Base-by-base conservation (phyloP, 805 yeast genomes). In the Metschnikowia kunwiensis region DNA sequence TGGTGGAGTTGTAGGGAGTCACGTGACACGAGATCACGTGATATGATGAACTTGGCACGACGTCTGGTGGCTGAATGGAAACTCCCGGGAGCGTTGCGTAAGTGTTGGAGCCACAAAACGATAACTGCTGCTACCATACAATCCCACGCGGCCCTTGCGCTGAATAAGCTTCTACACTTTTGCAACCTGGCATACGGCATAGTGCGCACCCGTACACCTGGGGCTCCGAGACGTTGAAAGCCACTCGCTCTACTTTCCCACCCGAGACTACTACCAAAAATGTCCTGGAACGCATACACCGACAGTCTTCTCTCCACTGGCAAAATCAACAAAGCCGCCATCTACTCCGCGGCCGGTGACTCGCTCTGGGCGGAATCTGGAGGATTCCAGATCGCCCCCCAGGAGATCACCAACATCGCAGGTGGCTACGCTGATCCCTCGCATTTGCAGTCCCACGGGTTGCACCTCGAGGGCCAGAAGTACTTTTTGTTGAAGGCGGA, bases 261-360 rank as follows among this genome's bases (percentile, higher is more conserved):
- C 17, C 7, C n/a, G 9, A 9, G 30, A 27, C 16, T n/a, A 21
- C 21, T n/a, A 24, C 7, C 10, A 24, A 21, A 21, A 34, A 50
- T 50, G 54, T 50, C 54, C 24, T 50, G 53, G 61, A 56, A 57
- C 88, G 97, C 97, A 43, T 93, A 93, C 75, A 88, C 96, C 37
- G 97, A 93, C 61, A 91, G 88, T 68, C 79, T 93, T 51, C 68
- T 84, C 49, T 85, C 82, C 38, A 84, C 97, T 34, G 57, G 87
- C 45, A 86, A 86, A 62, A 73, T 93, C 49, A 97, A 91, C 68
- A 80, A 80, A 61, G 96, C 97, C 22, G 93, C 94, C 27, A 78
- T 93, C 50, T 89, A 85, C 65, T 89, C 97, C 7, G 82, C 85
- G 50, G 96, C 94, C 10, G 98, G 98, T 30, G 96, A 89, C 61